phyloP scores from a whole-genome alignment of 768 basidiomycete species.

The Tricholoma matsutake region DNA sequence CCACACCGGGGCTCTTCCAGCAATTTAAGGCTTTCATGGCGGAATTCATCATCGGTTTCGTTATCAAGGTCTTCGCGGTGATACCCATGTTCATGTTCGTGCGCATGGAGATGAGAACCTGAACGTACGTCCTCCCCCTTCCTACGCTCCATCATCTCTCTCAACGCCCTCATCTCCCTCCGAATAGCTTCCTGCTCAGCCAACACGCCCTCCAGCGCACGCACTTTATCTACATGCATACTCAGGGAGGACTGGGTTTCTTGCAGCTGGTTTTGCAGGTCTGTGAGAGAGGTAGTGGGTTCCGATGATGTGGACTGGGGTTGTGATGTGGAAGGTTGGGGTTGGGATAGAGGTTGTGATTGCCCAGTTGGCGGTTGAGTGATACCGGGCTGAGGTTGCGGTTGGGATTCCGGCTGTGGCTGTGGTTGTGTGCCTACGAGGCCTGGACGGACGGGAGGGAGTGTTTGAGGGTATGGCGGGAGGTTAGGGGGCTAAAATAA shows the following conservation, averaged over 20 bases:
- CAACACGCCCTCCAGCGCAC: slow-evolving; percentile 76
- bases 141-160: slow-evolving; percentile 69
- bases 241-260: slow-evolving; percentile 81
- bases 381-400: slow-evolving; percentile 23
- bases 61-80: not conserved
- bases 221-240: slow-evolving; percentile 77
- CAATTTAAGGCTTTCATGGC: not conserved
- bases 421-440: slow-evolving; percentile 8
- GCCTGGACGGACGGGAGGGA: slow-evolving; percentile 61
- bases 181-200: slow-evolving; percentile 84
- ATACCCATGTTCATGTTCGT: not conserved
- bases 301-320: slow-evolving; percentile 17
- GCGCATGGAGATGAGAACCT: not conserved
- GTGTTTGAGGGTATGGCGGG: slow-evolving; percentile 58
- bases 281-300: slow-evolving; percentile 34
- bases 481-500: slow-evolving; percentile 51
- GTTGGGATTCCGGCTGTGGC: slow-evolving; percentile 21
- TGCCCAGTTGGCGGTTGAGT: slow-evolving; percentile 14
- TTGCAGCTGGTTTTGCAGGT: slow-evolving; percentile 78
- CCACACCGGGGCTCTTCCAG: slow-evolving; percentile 24
- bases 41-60: not conserved
- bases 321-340: slow-evolving; percentile 18
- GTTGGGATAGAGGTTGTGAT: slow-evolving; percentile 19
- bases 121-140: slow-evolving; percentile 39
- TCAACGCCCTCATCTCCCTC: slow-evolving; percentile 68